Base-by-base conservation (phyloP, 257 asterid species). In the Solanum corneliomulleri region DNA sequence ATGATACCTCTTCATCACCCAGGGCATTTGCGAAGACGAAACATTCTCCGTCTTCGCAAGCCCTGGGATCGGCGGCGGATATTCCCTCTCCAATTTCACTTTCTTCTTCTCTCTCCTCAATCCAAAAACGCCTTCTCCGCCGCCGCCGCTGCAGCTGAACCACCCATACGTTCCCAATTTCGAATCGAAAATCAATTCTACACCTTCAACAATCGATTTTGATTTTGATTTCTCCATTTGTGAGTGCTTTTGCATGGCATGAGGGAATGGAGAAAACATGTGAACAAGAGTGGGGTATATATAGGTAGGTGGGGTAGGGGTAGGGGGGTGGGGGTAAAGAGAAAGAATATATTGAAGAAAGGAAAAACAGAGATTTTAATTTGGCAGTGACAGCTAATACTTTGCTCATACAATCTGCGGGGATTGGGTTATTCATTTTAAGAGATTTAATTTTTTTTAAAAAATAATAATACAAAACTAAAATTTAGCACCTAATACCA, bases 11-110 rank as follows among this genome's bases (percentile, higher is more conserved):
- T 75, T 90, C 98, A 94, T 88, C 86, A 91, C 92, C 96, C 97
- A 91, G 75, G 98, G 98, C 93, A 93, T 80, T 69, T 90, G 92
- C 5, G 93, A 87, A 4, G 92, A 84, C 18, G 89, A 90, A 8
- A 85, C 90, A 45, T 89, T 88, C 25, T 69, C 94, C 1, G 92
- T 91, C 25, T 89, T 85, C 21, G 86, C 91, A 60, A 93, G 89
- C 89, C 88, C 89, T 2, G 98, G 86, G 31, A 96, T 88, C 84
- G 96, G 96, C 86, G 98, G 99, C 1, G 98, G 98, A 68, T 87
- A 91, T 21, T 88, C 90, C 78, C 27, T 88, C 23, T 82, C 89
- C 66, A 25, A 31, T 70, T 47, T 71, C 25, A 84, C 74, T 76
- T 75, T 44, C 29, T 74, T 64, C 33, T 6, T 83, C 87, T 78